Evolutionary conservation across 2,329 filamentous ascomycete species (phyloP).

Genomic region (Penicillium sp.): DNA sequence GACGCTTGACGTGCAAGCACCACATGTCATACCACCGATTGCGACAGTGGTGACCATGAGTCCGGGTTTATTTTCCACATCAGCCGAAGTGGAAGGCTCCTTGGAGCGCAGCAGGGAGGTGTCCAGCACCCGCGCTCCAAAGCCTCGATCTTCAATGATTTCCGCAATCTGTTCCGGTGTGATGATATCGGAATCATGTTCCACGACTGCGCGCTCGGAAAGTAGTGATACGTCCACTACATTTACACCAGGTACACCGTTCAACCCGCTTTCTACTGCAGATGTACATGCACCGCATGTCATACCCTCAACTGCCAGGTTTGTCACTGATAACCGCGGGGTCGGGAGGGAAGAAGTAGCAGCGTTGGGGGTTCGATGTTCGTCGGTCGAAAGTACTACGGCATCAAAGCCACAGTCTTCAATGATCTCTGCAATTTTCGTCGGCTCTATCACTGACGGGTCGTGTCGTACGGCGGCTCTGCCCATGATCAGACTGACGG

Average conservation of each 20-base stretch:
- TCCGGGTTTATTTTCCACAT: constrained; percentile 34
- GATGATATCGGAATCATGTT: constrained; percentile 63
- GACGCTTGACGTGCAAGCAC: constrained; percentile 89
- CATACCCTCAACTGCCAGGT: constrained; percentile 78
- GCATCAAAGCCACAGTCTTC: constrained; percentile 92
- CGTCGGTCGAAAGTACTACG: constrained; percentile 76
- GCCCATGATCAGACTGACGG: constrained; percentile 91
- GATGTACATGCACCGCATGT: constrained; percentile 88
- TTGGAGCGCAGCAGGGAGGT: constrained; percentile 49
- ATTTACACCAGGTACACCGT: constrained; percentile 67
- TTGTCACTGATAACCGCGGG: constrained; percentile 59
- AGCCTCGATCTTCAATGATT: constrained; percentile 66
- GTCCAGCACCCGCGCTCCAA: constrained; percentile 74
- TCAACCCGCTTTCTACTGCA: constrained; percentile 76
- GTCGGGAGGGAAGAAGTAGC: constrained; percentile 14
- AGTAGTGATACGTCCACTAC: constrained; percentile 78
- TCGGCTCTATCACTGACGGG: constrained; percentile 66
- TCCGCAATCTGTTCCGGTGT: constrained; percentile 54
- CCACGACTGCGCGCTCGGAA: constrained; percentile 78
- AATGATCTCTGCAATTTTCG: constrained; percentile 76
- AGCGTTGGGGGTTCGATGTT: constrained; percentile 42
- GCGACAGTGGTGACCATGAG: constrained; percentile 73
- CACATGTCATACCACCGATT: constrained; percentile 96
- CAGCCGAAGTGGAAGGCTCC: constrained; percentile 33
- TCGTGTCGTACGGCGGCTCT: constrained; percentile 93